phyloP scores from a whole-genome alignment of 352 stramenopile genomes.

The Pythium phragmiticola region DNA sequence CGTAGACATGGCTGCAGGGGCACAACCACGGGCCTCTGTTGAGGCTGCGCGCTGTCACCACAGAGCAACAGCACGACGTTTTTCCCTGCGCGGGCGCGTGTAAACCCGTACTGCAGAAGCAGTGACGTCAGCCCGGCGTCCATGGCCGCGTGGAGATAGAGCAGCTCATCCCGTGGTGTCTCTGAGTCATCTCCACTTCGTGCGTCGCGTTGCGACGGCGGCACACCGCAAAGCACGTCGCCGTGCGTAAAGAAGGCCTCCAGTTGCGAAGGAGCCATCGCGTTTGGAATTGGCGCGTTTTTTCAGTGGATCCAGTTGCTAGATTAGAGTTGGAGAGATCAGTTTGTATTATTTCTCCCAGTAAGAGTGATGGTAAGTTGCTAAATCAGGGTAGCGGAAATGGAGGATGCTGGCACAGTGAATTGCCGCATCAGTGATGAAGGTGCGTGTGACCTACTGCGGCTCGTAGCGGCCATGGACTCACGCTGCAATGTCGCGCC shows the following conservation, averaged over 20 bases:
- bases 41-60: slow-evolving; percentile 30
- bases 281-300: slow-evolving; percentile 15
- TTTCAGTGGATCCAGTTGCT: slow-evolving; percentile 5
- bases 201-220: slow-evolving; percentile 4
- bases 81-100: slow-evolving; percentile 38
- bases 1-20: slow-evolving; percentile 39
- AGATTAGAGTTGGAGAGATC: slow-evolving; percentile 5
- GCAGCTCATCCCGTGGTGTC: slow-evolving; percentile 22
- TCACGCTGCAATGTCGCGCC: not conserved
- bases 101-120: slow-evolving; percentile 65
- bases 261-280: slow-evolving; percentile 32
- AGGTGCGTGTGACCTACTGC: not conserved
- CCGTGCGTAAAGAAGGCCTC: slow-evolving; percentile 71
- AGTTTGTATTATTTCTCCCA: not conserved
- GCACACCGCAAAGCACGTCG: slow-evolving; percentile 25
- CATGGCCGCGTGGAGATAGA: slow-evolving; percentile 47
- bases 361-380: slow-evolving; percentile 15
- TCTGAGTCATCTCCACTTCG: slow-evolving; percentile 7
- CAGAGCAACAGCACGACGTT: slow-evolving; percentile 54
- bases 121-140: slow-evolving; percentile 54
- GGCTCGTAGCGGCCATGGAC: not conserved
- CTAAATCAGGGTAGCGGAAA: not conserved
- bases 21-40: slow-evolving; percentile 31
- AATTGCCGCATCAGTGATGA: not conserved
- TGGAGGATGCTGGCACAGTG: not conserved